Evolutionary conservation across 2,329 filamentous ascomycete species (phyloP), one percentile per base, ranked within the genome.

Genomic region (Lachnellula suecica): DNA sequence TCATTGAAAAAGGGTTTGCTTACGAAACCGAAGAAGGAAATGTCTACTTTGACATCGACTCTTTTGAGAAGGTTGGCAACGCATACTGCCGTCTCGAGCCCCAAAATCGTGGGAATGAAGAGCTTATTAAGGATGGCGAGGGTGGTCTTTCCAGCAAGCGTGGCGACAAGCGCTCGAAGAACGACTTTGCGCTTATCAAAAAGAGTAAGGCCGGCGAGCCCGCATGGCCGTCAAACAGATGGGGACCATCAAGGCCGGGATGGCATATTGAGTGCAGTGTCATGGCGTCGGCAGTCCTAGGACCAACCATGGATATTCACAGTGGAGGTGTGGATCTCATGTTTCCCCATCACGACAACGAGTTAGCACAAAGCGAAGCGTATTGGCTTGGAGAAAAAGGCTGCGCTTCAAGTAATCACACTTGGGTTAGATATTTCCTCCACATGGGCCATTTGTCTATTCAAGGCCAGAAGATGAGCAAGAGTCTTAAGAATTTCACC

Each of bases 251-350:
- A 4, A 79, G 93, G 41, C 93, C 93, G 1, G 93, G 93, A 17
- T 97, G 93, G 93, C 93, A 97, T 67, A 97, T 97, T 65, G 92
- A 97, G 74, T 97, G 93, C 83, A 92, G 88, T 1, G 91, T 91
- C 15, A 97, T 97, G 93, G 91, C 92, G 0, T 93, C 89, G 2
- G 89, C 92, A 58, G 81, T 91, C n/a, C 75, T 97, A 1, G 92
- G 92, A 4, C 79, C 84, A 24, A 81, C 86, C 56, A 91, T 97
- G 77, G 93, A 97, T 68, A 89, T 97, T 49, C 93, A 97, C 70
- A 95, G 90, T 20, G 92, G 93, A 24, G 93, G 93, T 52, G 88
- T 96, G 54, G 93, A 97, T 69, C 79, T 97, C 48, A 86, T 87
- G 0, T 96, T 96, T 70, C 91, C 92, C 0, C 92, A 96, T 69